phyloP scores from a whole-genome alignment of 441 rosid genomes.

The Jatropha multifida region DNA sequence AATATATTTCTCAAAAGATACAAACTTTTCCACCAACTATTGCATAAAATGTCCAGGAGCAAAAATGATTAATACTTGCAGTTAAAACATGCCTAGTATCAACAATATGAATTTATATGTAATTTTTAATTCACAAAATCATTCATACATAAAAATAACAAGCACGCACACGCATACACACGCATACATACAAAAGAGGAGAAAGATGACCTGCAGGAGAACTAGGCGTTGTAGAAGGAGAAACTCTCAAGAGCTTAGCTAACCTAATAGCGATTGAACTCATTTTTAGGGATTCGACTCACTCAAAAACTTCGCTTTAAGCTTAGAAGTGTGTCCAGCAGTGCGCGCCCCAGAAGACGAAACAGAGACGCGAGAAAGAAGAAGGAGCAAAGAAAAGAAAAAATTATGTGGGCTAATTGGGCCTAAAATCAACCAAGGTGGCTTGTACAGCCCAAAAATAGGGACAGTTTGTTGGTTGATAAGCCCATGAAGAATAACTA shows the following conservation, averaged over 20 bases:
- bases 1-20: neutral
- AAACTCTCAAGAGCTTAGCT: conserved; percentile 35
- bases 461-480: too few species aligned
- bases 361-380: neutral
- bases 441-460: too few species aligned
- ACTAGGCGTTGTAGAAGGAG: conserved; percentile 20
- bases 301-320: neutral
- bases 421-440: too few species aligned
- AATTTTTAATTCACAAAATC: neutral
- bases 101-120: neutral
- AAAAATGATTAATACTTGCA: neutral
- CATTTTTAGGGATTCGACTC: neutral
- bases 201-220: conserved; percentile 29
- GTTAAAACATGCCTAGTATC: neutral
- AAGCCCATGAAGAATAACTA: too few species aligned
- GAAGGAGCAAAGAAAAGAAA: neutral
- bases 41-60: conserved; percentile 21
- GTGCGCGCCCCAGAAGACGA: neutral
- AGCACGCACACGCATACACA: neutral
- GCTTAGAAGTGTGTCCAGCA: neutral
- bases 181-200: neutral
- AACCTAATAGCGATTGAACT: conserved; percentile 27
- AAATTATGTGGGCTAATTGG: too few species aligned
- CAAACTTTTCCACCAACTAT: conserved; percentile 4
- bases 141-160: neutral